phyloP scores from a whole-genome alignment of 2,329 filamentous ascomycete species.

The Paecilomyces sp. region DNA sequence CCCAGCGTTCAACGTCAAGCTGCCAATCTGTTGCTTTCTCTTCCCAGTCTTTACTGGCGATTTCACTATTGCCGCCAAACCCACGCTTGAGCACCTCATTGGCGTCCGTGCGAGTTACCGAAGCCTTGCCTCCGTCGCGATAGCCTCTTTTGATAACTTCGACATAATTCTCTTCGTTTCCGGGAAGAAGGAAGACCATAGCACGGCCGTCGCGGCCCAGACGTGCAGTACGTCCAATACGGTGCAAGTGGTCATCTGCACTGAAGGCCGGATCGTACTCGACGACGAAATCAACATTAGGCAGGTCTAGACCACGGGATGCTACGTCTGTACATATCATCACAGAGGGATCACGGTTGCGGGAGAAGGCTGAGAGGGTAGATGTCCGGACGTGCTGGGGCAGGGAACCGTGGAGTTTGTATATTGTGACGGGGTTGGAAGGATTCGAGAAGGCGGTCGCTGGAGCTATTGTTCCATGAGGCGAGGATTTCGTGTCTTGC shows the following conservation, averaged over 20 bases:
- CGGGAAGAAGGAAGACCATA: conserved; percentile 81
- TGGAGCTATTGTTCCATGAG: conserved; percentile 43
- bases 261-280: conserved; percentile 96
- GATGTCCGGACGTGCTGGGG: conserved; percentile 80
- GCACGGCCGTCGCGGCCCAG: conserved; percentile 83
- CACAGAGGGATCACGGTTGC: conserved; percentile 66
- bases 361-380: conserved; percentile 73
- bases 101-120: conserved; percentile 52
- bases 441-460: conserved; percentile 67
- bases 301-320: conserved; percentile 89
- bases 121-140: conserved; percentile 52
- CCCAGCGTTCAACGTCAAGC: conserved; percentile 59
- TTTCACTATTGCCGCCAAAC: conserved; percentile 43
- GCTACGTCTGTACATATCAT: conserved; percentile 93
- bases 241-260: conserved; percentile 86
- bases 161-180: conserved; percentile 87
- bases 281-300: conserved; percentile 87
- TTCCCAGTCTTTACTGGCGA: conserved; percentile 52
- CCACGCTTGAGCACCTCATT: conserved; percentile 63
- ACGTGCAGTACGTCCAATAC: conserved; percentile 89
- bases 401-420: conserved; percentile 87
- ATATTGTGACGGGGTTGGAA: conserved; percentile 70
- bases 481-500: conserved; percentile 17
- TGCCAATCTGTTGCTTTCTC: conserved; percentile 61
- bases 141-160: conserved; percentile 67